Evolutionary conservation across 768 basidiomycete genomes (phyloP).

Genomic region (Mycena sanguinolenta): DNA sequence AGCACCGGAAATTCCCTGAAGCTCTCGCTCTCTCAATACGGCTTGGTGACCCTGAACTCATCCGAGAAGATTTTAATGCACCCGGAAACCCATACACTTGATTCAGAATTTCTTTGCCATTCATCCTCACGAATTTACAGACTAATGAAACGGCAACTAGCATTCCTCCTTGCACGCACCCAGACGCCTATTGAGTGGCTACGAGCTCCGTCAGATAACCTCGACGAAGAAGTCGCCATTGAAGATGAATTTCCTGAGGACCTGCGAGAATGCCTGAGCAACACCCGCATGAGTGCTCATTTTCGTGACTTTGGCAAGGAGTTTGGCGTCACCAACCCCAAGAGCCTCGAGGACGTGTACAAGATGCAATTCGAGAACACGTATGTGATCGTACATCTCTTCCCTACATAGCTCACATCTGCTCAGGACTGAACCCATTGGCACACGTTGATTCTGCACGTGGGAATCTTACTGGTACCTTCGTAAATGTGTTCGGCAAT

Average conservation of each 20-base stretch:
- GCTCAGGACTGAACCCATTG: constrained; percentile 71
- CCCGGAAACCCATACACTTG: constrained; percentile 86
- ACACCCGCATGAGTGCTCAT: constrained; percentile 83
- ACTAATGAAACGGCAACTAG: constrained; percentile 94
- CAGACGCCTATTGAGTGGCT: constrained; percentile 94
- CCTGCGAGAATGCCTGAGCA: constrained; percentile 87
- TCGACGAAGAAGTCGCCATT: constrained; percentile 68
- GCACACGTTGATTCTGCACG: constrained; percentile 92
- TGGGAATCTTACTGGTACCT: constrained; percentile 92
- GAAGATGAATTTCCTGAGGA: constrained; percentile 83
- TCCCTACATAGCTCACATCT: constrained; percentile 4
- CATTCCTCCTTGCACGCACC: constrained; percentile 92
- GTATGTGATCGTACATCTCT: constrained; percentile 54
- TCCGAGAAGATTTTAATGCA: constrained; percentile 89
- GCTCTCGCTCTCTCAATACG: constrained; percentile 89
- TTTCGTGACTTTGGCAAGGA: constrained; percentile 96
- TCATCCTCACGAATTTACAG: constrained; percentile 49
- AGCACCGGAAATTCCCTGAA: constrained; percentile 90
- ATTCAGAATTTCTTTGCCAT: neutral
- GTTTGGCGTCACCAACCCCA: constrained; percentile 90
- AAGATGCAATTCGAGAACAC: constrained; percentile 95
- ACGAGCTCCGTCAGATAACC: constrained; percentile 66
- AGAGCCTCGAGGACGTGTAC: constrained; percentile 96
- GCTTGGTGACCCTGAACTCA: constrained; percentile 82
- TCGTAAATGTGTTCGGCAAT: constrained; percentile 71